phyloP scores from a whole-genome alignment of 495 filamentous ascomycete species.

The Annulohypoxylon maeteangense region DNA sequence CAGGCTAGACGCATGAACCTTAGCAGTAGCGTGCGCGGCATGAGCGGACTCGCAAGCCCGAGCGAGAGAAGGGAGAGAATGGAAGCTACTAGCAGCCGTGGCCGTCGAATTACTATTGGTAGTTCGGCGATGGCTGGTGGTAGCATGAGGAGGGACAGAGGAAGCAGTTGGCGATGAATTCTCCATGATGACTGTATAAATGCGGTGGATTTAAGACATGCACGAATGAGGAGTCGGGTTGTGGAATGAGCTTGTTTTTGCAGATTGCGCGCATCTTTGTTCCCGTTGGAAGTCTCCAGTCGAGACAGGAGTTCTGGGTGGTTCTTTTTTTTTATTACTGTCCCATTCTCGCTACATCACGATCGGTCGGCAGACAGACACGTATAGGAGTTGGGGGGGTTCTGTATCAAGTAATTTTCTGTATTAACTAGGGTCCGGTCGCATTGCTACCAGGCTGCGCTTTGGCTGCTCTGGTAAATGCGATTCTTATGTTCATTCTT shows the following conservation, averaged over 20 bases:
- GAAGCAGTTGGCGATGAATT: constrained; percentile 43
- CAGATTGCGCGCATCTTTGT: constrained; percentile 19
- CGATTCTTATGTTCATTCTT: neutral
- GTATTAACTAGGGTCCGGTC: constrained; percentile 10
- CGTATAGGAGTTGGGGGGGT: constrained; percentile 11
- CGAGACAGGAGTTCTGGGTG: constrained; percentile 13
- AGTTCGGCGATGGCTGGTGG: constrained; percentile 34
- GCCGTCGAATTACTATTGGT: constrained; percentile 50
- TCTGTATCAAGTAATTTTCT: constrained; percentile 9
- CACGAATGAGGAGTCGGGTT: neutral
- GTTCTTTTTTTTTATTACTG: no score
- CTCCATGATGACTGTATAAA: neutral
- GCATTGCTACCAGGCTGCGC: neutral
- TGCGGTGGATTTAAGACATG: neutral
- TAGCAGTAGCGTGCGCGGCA: constrained; percentile 48
- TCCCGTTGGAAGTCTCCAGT: constrained; percentile 2
- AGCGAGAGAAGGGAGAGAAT: constrained; percentile 21
- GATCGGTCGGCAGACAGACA: constrained; percentile 2
- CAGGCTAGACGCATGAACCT: constrained; percentile 60
- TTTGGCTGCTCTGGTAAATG: neutral
- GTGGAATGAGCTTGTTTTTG: neutral
- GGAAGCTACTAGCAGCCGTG: constrained; percentile 11
- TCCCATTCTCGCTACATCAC: neutral
- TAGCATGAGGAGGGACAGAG: constrained; percentile 32
- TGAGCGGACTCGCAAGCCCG: constrained; percentile 41